phyloP scores from a whole-genome alignment of 495 filamentous ascomycete genomes.

The Neurospora sp. region DNA sequence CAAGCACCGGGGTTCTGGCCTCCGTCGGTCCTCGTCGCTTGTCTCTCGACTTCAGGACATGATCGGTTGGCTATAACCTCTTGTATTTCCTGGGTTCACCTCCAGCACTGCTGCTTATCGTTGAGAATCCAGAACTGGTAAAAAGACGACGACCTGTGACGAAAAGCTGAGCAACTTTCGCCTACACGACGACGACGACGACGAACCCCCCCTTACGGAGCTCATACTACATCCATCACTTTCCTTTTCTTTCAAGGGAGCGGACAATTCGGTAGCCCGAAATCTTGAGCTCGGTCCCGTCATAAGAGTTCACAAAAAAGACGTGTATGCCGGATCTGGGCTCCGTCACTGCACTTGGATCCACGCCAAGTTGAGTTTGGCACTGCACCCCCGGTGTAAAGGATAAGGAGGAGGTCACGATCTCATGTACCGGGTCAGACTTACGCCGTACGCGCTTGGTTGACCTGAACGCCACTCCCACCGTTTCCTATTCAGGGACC shows the following conservation, averaged over 20 bases:
- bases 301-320: not conserved
- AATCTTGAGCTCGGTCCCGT: not conserved
- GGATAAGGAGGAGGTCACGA: not conserved
- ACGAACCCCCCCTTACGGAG: not conserved
- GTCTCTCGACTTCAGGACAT: not conserved
- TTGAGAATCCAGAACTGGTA: not conserved
- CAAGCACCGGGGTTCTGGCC: not conserved
- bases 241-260: not conserved
- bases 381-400: constrained; percentile 2
- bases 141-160: not conserved
- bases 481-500: constrained; percentile 3
- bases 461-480: constrained; percentile 13
- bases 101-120: not conserved
- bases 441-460: not conserved
- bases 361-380: constrained; percentile 1
- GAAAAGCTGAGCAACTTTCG: not conserved
- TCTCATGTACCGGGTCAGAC: constrained; percentile 2
- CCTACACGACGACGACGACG: not conserved
- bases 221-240: not conserved
- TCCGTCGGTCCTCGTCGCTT: not conserved
- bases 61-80: not conserved
- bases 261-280: not conserved
- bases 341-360: constrained; percentile 6
- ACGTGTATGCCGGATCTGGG: constrained; percentile 14
- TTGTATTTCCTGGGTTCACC: not conserved